These are phyloP conservation scores for Metschnikowia henanensis DNA, from an alignment of 805 yeast genomes.

Conservation along the genomic window DNA sequence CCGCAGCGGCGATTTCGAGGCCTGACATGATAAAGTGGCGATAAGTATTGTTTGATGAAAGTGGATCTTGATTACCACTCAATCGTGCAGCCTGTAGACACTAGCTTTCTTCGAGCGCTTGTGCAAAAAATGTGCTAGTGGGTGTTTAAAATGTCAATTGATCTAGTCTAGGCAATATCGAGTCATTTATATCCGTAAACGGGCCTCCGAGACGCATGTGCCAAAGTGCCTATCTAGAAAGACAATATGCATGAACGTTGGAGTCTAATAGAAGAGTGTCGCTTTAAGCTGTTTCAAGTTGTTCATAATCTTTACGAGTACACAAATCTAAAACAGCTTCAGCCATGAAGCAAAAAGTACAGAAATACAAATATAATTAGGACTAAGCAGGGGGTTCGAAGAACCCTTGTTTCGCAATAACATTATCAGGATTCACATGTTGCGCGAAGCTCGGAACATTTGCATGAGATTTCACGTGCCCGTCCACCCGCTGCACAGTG, in stretches of 20 bases:
- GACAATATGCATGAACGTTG: constrained; percentile 1
- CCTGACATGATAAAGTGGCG: constrained; percentile 28
- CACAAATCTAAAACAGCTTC: too few species aligned
- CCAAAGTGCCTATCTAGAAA: neutral
- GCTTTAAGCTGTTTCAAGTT: too few species aligned
- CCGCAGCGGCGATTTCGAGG: constrained; percentile 42
- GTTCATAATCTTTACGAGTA: too few species aligned
- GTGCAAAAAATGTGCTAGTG: neutral
- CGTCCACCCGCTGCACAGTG: constrained; percentile 3
- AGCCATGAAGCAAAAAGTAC: too few species aligned
- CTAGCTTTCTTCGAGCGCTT: too few species aligned
- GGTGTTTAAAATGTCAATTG: too few species aligned
- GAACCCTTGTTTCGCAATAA: too few species aligned
- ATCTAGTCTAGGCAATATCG: neutral
- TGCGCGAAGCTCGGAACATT: constrained; percentile 2
- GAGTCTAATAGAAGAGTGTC: too few species aligned
- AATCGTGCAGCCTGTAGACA: neutral
- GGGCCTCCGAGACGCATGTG: constrained; percentile 2
- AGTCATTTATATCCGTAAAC: neutral
- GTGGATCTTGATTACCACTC: neutral
- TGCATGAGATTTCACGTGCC: constrained; percentile 5
- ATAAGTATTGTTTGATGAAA: neutral
- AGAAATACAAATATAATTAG: too few species aligned
- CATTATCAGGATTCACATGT: constrained; percentile 12
- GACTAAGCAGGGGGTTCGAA: too few species aligned